A percentile compares a stretch with the other conserved stretches of the same genome.
phyloP scores from a whole-genome alignment of 2,329 filamentous ascomycete genomes.

The Penicillium vulpinum region DNA sequence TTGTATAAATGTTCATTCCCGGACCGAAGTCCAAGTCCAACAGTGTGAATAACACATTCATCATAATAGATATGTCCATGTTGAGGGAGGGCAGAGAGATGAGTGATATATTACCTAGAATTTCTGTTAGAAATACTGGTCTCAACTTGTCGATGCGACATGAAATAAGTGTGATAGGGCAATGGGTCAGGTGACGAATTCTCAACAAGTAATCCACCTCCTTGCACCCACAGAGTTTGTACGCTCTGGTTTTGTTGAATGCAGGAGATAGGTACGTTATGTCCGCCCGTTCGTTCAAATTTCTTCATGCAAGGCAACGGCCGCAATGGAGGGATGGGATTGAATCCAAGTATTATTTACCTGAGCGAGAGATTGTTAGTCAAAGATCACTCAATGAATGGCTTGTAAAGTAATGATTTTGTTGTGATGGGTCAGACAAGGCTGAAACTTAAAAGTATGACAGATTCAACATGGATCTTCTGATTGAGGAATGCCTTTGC shows the following conservation, averaged over 20 bases:
- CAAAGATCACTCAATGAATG: constrained; percentile 23
- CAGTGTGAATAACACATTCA: constrained; percentile 70
- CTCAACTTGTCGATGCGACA: constrained; percentile 12
- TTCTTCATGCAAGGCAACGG: constrained; percentile 55
- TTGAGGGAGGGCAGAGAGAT: constrained; percentile 18
- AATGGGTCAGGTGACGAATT: constrained; percentile 63
- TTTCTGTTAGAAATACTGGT: constrained; percentile 22
- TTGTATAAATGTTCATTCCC: constrained; percentile 63
- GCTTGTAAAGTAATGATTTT: constrained; percentile 18
- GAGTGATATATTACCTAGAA: constrained; percentile 29
- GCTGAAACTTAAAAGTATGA: constrained; percentile 64
- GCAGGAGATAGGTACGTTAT: constrained; percentile 57
- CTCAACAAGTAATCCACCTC: constrained; percentile 64
- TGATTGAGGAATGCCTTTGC: constrained; percentile 69
- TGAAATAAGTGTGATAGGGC: constrained; percentile 22
- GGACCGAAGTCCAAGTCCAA: constrained; percentile 59
- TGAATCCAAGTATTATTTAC: constrained; percentile 29
- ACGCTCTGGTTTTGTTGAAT: constrained; percentile 59
- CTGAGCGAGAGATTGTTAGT: constrained; percentile 36
- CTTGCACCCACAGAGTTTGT: constrained; percentile 63
- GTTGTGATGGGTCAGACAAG: constrained; percentile 59
- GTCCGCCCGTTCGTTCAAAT: constrained; percentile 70
- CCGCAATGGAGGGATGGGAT: constrained; percentile 18
- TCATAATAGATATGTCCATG: constrained; percentile 54
- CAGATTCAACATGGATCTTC: constrained; percentile 65